Base-by-base conservation (phyloP, 2,329 filamentous ascomycete species). In the Cryphonectria carpinicola region DNA sequence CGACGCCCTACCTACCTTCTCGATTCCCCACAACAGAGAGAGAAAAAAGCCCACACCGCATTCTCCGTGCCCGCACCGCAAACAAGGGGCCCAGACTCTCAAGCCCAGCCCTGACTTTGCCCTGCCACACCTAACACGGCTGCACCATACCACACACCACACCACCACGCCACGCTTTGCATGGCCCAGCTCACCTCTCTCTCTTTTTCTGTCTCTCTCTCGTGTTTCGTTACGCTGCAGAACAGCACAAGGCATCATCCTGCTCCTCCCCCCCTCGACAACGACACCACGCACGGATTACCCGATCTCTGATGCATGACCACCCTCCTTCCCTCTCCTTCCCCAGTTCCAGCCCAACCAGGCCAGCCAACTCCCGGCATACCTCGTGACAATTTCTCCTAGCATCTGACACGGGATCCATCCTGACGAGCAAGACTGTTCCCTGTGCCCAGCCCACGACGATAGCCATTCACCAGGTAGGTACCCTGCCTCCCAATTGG, bases 351-450 rank as follows among this genome's bases (percentile, higher is more conserved):
- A 22, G 17, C 35, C 35, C 28, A 37, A 28, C 56, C 56, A 35
- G 56, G 14, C 32, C 28, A 60, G 58, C 58, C 35, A 39, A 37
- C 17, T 61, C 58, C 32, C 58, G 32, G 58, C 58, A n/a, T n/a
- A 10, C 58, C 58, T 61, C 58, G 58, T 61, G 58, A 61, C 58
- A 61, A 37, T 39, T 19, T 61, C 19, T 37, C 58, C 58, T 61
- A 25, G 56, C 25, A 70, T 71, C 70, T 67, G 70, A 70, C 63
- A 58, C 70, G 60, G 69, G 69, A 46, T 60, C 69, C 65, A 65
- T 70, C 61, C 46, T 43, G 62, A 58, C 65, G 54, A 71, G 58
- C 64, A 58, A 71, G 67, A 71, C 62, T 62, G 46, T 49, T 56
- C 61, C 56, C 67, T 68, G 61, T 65, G 61, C 67, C 46, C 14